Percentiles rank a stretch among this genome's conserved stretches.
Evolutionary conservation across 768 basidiomycete genomes (phyloP).

Genomic region (Boletellus ananas): DNA sequence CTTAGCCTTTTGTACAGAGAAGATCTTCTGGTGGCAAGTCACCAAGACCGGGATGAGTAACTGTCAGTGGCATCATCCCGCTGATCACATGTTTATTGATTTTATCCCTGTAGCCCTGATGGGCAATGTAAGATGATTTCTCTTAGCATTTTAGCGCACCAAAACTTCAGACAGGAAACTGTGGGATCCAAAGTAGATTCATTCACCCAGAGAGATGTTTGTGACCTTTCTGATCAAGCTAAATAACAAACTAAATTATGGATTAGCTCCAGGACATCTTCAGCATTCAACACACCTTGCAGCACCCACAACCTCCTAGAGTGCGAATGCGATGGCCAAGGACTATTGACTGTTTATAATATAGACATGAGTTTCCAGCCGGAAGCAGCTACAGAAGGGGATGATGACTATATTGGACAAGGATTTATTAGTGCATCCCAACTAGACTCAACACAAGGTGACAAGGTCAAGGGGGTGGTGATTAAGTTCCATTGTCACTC

Average conservation of each 20-base stretch:
- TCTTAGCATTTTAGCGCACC: slow-evolving; percentile 1
- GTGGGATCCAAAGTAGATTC: slow-evolving; percentile 72
- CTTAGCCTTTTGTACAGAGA: slow-evolving; percentile 46
- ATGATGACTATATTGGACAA: slow-evolving; percentile 28
- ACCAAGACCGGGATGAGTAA: slow-evolving; percentile 90
- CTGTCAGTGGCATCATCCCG: slow-evolving; percentile 47
- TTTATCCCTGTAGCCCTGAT: slow-evolving; percentile 52
- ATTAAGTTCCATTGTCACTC: slow-evolving; percentile 14
- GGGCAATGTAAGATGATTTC: slow-evolving; percentile 48
- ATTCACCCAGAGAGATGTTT: slow-evolving; percentile 81
- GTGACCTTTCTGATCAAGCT: slow-evolving; percentile 19
- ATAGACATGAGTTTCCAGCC: slow-evolving; percentile 9
- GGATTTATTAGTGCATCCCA: slow-evolving; percentile 70
- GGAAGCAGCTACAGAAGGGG: slow-evolving; percentile 23
- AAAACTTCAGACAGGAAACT: slow-evolving; percentile 31
- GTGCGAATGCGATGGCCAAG: slow-evolving; percentile 59
- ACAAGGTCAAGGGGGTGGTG: slow-evolving; percentile 53
- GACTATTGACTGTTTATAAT: background rate
- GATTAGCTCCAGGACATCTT: slow-evolving; percentile 87
- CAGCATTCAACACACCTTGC: slow-evolving; percentile 80
- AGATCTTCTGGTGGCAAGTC: slow-evolving; percentile 91
- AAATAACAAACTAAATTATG: slow-evolving; percentile 1
- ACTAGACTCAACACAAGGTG: slow-evolving; percentile 42
- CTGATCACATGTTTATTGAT: slow-evolving; percentile 7
- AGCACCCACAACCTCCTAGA: slow-evolving; percentile 91